Percentiles rank a stretch among this genome's conserved stretches.
Conservation (phyloP, 2,329 filamentous ascomycete species). For the Byssoonygena ceratinophila region DNA sequence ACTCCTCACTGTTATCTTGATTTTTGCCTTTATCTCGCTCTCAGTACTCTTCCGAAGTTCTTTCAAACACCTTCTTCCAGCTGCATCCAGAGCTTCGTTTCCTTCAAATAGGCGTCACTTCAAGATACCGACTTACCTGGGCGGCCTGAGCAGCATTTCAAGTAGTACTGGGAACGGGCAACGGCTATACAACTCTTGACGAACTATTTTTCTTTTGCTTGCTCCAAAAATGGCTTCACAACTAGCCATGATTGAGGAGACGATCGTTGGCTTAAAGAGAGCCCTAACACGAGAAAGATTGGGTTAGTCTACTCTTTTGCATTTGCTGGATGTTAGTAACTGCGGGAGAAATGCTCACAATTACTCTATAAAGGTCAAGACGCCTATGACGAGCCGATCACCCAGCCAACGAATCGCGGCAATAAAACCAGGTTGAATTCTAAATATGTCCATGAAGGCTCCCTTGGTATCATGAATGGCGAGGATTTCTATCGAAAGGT, state of each 20-base stretch:
- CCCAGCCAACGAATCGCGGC: conserved; percentile 47
- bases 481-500: conserved; percentile 49
- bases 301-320: conserved; percentile 26
- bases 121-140: too few species aligned
- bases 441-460: conserved; percentile 46
- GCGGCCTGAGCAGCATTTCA: too few species aligned
- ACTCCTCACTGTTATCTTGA: background rate
- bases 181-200: background rate
- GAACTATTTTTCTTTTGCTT: background rate
- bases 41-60: background rate
- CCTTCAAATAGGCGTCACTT: background rate
- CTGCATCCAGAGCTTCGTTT: background rate
- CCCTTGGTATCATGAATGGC: conserved; percentile 43
- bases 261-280: conserved; percentile 46
- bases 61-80: background rate
- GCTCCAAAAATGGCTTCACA: conserved; percentile 32
- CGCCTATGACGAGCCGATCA: conserved; percentile 44
- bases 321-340: background rate
- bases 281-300: conserved; percentile 40
- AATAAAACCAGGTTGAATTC: conserved; percentile 53
- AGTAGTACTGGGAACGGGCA: too few species aligned
- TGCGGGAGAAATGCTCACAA: conserved; percentile 5
- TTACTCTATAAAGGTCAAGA: conserved; percentile 19
- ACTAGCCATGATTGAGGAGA: conserved; percentile 41
- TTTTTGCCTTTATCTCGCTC: background rate